phyloP scores from a whole-genome alignment of 441 rosid species.

The Corymbia calophylla region DNA sequence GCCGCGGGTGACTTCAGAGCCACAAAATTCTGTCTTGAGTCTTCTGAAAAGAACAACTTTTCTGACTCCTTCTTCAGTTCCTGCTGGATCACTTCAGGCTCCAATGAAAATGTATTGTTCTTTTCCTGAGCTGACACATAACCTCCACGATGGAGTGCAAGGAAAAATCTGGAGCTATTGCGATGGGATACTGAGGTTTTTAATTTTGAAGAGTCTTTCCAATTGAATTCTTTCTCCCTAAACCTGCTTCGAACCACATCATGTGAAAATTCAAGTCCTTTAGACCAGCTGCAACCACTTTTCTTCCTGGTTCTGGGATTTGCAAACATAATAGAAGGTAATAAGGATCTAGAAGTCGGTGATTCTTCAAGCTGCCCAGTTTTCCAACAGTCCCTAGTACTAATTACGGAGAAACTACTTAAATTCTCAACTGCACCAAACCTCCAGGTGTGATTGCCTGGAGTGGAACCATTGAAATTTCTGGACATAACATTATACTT shows the following conservation, averaged over 20 bases:
- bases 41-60: not conserved
- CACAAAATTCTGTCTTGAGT: not conserved
- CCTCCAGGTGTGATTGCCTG: not conserved
- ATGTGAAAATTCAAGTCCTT: not conserved
- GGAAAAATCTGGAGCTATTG: constrained; percentile 1
- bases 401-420: constrained; percentile 3
- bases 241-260: not conserved
- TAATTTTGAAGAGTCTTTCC: constrained; percentile 7
- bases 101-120: not conserved
- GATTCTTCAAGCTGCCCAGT: not conserved
- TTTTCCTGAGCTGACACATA: not conserved
- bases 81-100: not conserved
- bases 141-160: not conserved
- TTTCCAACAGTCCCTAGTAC: not conserved
- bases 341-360: not conserved
- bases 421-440: not conserved
- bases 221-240: not conserved
- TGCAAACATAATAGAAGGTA: not conserved
- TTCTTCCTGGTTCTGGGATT: not conserved
- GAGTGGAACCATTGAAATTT: not conserved
- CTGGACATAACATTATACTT: not conserved
- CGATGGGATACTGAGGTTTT: constrained; percentile 1
- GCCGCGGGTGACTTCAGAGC: not conserved
- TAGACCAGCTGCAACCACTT: not conserved
- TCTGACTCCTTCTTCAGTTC: not conserved